Evolutionary conservation across 768 basidiomycete species (phyloP).

Genomic region (Amanita thiersii): DNA sequence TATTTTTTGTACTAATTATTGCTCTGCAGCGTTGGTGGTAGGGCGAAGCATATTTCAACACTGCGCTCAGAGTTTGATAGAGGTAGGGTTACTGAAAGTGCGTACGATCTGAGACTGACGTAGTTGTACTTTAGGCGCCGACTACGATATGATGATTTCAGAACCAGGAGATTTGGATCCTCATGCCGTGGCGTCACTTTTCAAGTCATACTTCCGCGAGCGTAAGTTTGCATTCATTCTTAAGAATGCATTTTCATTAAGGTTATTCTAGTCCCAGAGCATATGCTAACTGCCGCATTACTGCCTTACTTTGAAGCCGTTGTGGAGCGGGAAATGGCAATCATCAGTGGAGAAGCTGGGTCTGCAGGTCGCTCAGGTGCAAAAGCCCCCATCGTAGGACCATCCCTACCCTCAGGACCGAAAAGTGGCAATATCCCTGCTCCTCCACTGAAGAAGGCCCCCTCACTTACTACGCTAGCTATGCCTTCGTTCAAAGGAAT

Average conservation of each 20-base stretch:
- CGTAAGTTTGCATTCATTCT: slow-evolving; percentile 41
- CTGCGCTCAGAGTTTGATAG: slow-evolving; percentile 78
- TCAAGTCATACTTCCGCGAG: slow-evolving; percentile 90
- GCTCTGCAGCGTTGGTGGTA: slow-evolving; percentile 63
- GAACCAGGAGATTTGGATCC: slow-evolving; percentile 87
- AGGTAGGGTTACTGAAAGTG: slow-evolving; percentile 28
- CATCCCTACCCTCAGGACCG: slow-evolving; percentile 30
- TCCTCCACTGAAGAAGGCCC: slow-evolving; percentile 57
- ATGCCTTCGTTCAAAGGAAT: slow-evolving; percentile 58
- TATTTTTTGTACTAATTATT: slow-evolving; percentile 10
- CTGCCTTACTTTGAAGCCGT: slow-evolving; percentile 75
- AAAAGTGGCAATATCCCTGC: slow-evolving; percentile 20
- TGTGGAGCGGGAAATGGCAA: slow-evolving; percentile 45
- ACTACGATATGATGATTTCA: slow-evolving; percentile 74
- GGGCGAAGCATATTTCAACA: slow-evolving; percentile 71
- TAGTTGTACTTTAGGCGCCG: slow-evolving; percentile 47
- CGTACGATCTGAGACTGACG: background rate
- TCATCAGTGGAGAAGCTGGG: slow-evolving; percentile 22
- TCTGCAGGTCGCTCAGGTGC: slow-evolving; percentile 11
- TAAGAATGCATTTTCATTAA: slow-evolving; percentile 1
- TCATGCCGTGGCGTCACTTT: slow-evolving; percentile 87
- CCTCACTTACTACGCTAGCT: slow-evolving; percentile 72
- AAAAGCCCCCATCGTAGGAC: slow-evolving; percentile 14
- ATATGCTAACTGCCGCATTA: slow-evolving; percentile 69
- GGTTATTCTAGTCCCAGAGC: slow-evolving; percentile 63